phyloP scores from a whole-genome alignment of 2,329 filamentous ascomycete species.

The Lomentospora prolificans region DNA sequence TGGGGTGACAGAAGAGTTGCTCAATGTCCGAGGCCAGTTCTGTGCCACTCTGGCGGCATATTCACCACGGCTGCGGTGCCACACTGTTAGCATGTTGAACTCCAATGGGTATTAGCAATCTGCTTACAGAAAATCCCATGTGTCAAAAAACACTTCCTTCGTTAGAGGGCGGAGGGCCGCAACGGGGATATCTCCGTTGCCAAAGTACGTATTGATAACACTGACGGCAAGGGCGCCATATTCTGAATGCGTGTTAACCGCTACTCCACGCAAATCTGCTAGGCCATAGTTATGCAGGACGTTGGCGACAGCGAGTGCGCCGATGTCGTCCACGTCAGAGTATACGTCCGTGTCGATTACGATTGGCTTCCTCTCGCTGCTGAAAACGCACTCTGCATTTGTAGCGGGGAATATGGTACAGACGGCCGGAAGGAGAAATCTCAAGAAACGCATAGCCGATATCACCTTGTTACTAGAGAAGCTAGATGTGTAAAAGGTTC shows the following conservation, averaged over 20 bases:
- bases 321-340: constrained; percentile 33
- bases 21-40: background rate
- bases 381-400: too few relatives aligned
- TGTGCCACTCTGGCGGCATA: background rate
- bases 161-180: constrained; percentile 29
- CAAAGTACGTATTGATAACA: constrained; percentile 32
- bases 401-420: too few relatives aligned
- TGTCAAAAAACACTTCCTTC: constrained; percentile 33
- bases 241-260: constrained; percentile 29
- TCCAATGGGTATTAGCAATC: too few relatives aligned
- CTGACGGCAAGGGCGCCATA: constrained; percentile 31
- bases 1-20: constrained; percentile 25
- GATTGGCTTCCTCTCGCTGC: constrained; percentile 12
- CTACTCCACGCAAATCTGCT: constrained; percentile 28
- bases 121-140: constrained; percentile 24
- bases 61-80: background rate
- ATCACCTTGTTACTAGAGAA: too few relatives aligned
- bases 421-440: too few relatives aligned
- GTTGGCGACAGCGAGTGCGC: constrained; percentile 30
- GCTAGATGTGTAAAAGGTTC: too few relatives aligned
- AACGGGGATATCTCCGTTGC: constrained; percentile 24
- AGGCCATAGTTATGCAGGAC: constrained; percentile 28
- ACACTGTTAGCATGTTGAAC: background rate
- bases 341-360: constrained; percentile 38
- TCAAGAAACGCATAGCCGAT: too few relatives aligned